Base-by-base conservation (phyloP, 331 rosid genomes). In the Phaseolus coccineus region DNA sequence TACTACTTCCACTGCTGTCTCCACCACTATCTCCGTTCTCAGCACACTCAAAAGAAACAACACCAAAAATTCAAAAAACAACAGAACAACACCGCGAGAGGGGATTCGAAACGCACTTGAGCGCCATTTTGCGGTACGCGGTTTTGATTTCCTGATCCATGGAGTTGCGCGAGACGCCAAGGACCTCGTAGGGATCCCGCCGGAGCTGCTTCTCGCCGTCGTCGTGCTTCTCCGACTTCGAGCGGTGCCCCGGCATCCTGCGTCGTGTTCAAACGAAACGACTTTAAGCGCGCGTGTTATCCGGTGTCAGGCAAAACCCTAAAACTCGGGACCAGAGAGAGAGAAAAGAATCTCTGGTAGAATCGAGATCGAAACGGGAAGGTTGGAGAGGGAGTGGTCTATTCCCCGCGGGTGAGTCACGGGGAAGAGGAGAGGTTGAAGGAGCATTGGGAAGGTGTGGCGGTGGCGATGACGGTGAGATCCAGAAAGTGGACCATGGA, bases 101-200 rank as follows among this genome's bases (percentile, higher is more conserved):
- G 52, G n/a, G 47, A 22, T 12, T 3, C 15, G 53, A 22, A 73
- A 78, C 96, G 48, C 92, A 96, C 99, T 89, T 96, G 81, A 96
- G 99, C 2, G 99, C 99, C 98, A 93, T 85, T 88, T 87, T 92
- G 15, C 99, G 86, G 81, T 96, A 93, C 44, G 98, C 98, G 69
- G 92, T 82, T 77, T 93, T 96, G 87, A 96, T 96, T 87, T 93
- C 99, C 85, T 93, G 99, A 88, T 93, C 99, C 33, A 90, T 86
- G 53, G 97, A 91, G 91, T 67, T 91, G 80, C 90, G 86, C 2
- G 89, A 88, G 85, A 96, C 92, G 56, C 97, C 95, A 46, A 96
- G 98, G 16, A 96, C 98, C 86, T 93, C 99, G 33, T 96, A 96
- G 0, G 99, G 95, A 77, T 96, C 99, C 39, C 98, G 92, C 81